Evolutionary conservation across 495 filamentous ascomycete species (phyloP).

Genomic region (Penicillium odoratum): DNA sequence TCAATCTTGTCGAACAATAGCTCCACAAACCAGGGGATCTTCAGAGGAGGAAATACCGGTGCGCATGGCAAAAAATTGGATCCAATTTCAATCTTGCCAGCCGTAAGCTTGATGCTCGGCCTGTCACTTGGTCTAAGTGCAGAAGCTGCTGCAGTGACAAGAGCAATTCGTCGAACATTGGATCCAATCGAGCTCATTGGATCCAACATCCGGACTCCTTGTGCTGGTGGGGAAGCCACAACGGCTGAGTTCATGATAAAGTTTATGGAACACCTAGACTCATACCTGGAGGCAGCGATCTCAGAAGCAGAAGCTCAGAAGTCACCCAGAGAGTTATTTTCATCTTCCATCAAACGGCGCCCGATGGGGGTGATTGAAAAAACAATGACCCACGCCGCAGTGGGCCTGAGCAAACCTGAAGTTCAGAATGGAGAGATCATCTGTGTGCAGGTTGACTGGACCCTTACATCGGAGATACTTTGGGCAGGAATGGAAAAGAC

Average conservation of each 20-base stretch:
- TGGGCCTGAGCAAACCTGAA: conserved; percentile 5
- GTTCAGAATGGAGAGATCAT: background rate
- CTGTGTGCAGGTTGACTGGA: background rate
- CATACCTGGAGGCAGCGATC: background rate
- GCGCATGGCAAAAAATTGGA: background rate
- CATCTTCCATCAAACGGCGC: background rate
- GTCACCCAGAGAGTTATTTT: background rate
- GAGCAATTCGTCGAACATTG: conserved; percentile 9
- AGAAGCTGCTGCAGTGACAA: conserved; percentile 2
- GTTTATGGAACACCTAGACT: background rate
- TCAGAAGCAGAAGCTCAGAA: background rate
- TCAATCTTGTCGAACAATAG: background rate
- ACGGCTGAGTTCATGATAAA: background rate
- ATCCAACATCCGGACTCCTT: conserved; percentile 6
- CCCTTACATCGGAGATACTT: background rate
- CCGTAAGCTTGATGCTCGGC: conserved; percentile 4
- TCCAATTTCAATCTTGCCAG: background rate
- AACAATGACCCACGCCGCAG: conserved; percentile 7
- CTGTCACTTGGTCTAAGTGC: conserved; percentile 6
- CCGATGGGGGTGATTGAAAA: conserved; percentile 11
- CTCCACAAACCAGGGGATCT: background rate
- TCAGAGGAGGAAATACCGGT: background rate
- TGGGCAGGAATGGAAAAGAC: conserved; percentile 37
- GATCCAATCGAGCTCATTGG: conserved; percentile 11
- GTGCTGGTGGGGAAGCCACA: conserved; percentile 1